Evolutionary conservation across 164 flowering plant species (phyloP).

Genomic region (Amborella trichopoda): DNA sequence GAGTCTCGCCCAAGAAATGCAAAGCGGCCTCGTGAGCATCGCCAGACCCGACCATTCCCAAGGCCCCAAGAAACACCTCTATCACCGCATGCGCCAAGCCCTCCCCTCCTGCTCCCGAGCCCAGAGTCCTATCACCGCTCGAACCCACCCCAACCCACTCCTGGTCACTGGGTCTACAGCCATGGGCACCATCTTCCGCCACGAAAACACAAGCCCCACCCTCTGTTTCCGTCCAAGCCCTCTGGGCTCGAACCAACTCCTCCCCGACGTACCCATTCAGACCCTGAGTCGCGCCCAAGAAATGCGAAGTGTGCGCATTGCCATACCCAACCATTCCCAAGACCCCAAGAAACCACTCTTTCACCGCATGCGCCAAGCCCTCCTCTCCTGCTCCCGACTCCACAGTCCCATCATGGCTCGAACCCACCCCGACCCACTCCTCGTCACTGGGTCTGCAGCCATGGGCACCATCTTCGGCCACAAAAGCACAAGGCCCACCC

Average conservation of each 20-base stretch:
- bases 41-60: too few species aligned
- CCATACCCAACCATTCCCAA: too few species aligned
- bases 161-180: slow-evolving; percentile 64
- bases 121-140: too few species aligned
- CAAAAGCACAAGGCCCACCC: slow-evolving; percentile 54
- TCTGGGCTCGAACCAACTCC: slow-evolving; percentile 37
- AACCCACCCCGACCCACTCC: slow-evolving; percentile 11
- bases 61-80: too few species aligned
- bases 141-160: slow-evolving; percentile 6
- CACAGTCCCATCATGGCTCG: too few species aligned
- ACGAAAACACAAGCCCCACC: slow-evolving; percentile 50
- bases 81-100: too few species aligned
- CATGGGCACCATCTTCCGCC: slow-evolving; percentile 69
- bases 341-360: too few species aligned
- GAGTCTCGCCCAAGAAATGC: slow-evolving; percentile 63
- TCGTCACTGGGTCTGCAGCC: slow-evolving; percentile 61
- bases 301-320: slow-evolving; percentile 53
- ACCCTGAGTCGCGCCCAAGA: slow-evolving; percentile 51
- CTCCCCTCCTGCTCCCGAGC: too few species aligned
- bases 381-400: too few species aligned
- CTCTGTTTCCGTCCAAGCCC: slow-evolving; percentile 67
- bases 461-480: slow-evolving; percentile 71
- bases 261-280: slow-evolving; percentile 59
- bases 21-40: slow-evolving; percentile 51
- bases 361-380: too few species aligned